Conservation (phyloP, 2,329 filamentous ascomycete species). For the Calonectria hawksworthii region DNA sequence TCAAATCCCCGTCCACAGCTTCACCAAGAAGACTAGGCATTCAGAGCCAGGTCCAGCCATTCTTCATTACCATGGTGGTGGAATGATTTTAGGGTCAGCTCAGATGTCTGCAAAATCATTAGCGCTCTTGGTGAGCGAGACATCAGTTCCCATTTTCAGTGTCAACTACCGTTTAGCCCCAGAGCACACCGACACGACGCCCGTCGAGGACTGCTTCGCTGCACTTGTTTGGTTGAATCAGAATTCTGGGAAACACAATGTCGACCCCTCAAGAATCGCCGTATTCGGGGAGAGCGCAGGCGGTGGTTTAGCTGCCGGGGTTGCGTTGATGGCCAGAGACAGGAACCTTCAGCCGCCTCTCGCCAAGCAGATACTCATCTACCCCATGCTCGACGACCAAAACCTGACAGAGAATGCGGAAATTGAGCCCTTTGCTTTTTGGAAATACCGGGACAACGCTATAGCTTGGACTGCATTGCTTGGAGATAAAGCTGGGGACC, state of each 20-base stretch:
- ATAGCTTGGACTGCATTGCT: constrained; percentile 35
- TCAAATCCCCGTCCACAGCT: neutral
- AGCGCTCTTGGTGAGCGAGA: neutral
- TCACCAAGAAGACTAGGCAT: neutral
- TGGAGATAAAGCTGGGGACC: constrained; percentile 30
- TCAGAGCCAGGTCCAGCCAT: neutral
- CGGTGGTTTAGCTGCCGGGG: constrained; percentile 29
- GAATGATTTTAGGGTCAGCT: constrained; percentile 8
- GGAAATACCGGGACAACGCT: constrained; percentile 25
- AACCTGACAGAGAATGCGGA: neutral
- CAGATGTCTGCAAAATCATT: neutral
- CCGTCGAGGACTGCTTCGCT: constrained; percentile 34
- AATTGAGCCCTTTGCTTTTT: constrained; percentile 23
- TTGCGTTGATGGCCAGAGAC: constrained; percentile 32
- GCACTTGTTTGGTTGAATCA: constrained; percentile 30
- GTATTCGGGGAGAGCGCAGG: constrained; percentile 36
- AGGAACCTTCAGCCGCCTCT: constrained; percentile 28
- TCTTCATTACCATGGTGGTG: constrained; percentile 6
- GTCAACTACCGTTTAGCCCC: constrained; percentile 40
- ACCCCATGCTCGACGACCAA: constrained; percentile 35
- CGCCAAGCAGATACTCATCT: constrained; percentile 31
- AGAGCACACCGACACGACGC: constrained; percentile 27
- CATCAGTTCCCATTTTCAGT: constrained; percentile 28
- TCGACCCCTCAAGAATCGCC: constrained; percentile 28
- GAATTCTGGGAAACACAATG: constrained; percentile 26